Evolutionary conservation across 1,284 basidiomycete species (phyloP), one percentile per base, ranked within the genome.

Genomic region (Fistulinella staudtii): DNA sequence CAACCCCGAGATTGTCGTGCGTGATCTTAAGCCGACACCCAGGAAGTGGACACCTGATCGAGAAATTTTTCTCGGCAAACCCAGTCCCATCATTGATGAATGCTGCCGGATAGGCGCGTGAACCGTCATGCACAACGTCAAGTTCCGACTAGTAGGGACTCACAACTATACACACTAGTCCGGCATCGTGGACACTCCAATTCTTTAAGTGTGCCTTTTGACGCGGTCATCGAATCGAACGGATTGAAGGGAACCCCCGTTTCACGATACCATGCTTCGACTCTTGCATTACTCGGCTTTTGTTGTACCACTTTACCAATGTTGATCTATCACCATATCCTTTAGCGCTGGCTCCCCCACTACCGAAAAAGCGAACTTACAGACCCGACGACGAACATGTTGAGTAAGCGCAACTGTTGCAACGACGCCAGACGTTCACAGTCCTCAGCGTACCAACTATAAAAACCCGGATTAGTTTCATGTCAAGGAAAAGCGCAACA

Each of bases 371-470:
- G 36, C n/a, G 6, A 11, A 46, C 48, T 28, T 39, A 57, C 55
- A 47, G 48, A 60, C 3, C 52, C 48, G 11, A 58, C 54, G 13
- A 58, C 45, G 7, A 45, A 50, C 53, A 47, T 39, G 54, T 69
- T 53, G 49, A 52, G 36, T 50, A 45, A 41, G 31, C 43, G 50
- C 35, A 55, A 39, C 23, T 55, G 45, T 24, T 45, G 43, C 48
- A 70, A 33, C 4, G 53, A 10, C 4, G 43, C 24, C n/a, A 71
- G 50, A 27, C 68, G 57, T 42, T 58, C 57, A 38, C 67, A 70
- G 39, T 70, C 68, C 49, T 70, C 69, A 5, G 62, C 53, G 33
- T 71, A 72, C 58, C 66, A 66, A 14, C 70, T 71, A 17, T 25
- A 10, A 31, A 23, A 24, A n/a, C n/a, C n/a, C n/a, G n/a, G n/a